Base-by-base conservation (phyloP, 2,329 filamentous ascomycete species). In the Ophiostoma populinum region DNA sequence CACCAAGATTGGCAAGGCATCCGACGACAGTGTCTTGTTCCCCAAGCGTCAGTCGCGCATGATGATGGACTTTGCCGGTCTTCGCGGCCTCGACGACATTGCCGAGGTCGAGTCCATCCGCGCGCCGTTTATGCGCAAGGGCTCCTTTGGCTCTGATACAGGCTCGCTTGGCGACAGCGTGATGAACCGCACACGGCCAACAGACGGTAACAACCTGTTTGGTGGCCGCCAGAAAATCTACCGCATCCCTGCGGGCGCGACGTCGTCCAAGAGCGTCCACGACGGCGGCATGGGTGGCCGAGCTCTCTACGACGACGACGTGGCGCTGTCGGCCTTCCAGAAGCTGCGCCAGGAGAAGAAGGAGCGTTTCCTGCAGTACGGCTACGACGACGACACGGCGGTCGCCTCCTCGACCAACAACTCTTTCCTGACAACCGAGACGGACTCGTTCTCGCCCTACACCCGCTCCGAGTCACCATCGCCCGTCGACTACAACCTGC, bases 221-320 rank as follows among this genome's bases (percentile, higher is more conserved):
- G 90, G 90, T 38, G 90, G 90, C 12, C 74, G 90, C 29, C 90
- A 95, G 53, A 95, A 95, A 58, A 77, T 95, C 24, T 95, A 92
- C 55, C 86, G 83, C 53, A 80, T 93, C 43, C 65, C 80, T 1
- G 62, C 61, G 4, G 63, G 64, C 18, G 50, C 51, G 11, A 50
- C 52, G 28, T 62, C 61, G 3, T 62, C 61, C 4, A 58, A 61
- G 22, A 61, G 57, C 6, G 39, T 42, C 1, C 37, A 43, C 5
- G 50, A 61, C n/a, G 66, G 61, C 15, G 66, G 63, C 30, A 69
- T 81, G 62, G 59, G 63, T 30, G 80, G 68, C 17, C 75, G 71
- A 43, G 66, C 75, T 0, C 54, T 93, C 2, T 95, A 94, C 49
- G 85, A 92, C 18, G 76, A 90, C 45, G 90, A 98, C 53, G 70